These are phyloP conservation scores for Pyrus bretschneideri DNA, from an alignment of 306 rosid genomes.

Conservation along the genomic window DNA sequence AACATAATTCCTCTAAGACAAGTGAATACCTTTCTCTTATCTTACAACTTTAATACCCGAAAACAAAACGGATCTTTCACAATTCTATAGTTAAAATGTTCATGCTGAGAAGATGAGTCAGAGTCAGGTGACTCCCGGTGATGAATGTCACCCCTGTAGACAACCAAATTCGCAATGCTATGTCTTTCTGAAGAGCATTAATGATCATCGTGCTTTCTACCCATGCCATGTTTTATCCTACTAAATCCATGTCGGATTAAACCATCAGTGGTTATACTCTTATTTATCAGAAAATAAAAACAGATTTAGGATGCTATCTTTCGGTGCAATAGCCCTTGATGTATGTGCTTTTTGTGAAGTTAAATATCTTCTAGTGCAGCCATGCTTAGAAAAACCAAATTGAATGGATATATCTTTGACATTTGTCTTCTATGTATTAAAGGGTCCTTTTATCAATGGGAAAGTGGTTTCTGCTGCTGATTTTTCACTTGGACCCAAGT, in stretches of 20 bases:
- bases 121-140: no score
- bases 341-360: not conserved
- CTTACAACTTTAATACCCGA: no score
- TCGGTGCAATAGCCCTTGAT: not conserved
- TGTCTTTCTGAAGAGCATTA: no score
- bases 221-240: not conserved
- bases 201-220: no score
- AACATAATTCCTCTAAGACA: no score
- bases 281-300: not conserved
- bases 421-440: not conserved
- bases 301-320: not conserved
- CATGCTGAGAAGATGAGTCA: no score
- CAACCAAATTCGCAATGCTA: no score
- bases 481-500: slow-evolving; percentile 85
- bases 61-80: no score
- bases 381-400: slow-evolving; percentile 1
- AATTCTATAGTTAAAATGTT: no score
- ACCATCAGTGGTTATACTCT: not conserved
- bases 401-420: not conserved
- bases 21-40: no score
- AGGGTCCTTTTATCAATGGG: slow-evolving; percentile 94
- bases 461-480: slow-evolving; percentile 68
- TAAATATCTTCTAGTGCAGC: not conserved
- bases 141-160: no score
- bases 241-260: not conserved